A percentile compares a stretch with the other conserved stretches of the same genome.
Conservation (phyloP, 139 green algal genomes). For the Closterium sp. region DNA sequence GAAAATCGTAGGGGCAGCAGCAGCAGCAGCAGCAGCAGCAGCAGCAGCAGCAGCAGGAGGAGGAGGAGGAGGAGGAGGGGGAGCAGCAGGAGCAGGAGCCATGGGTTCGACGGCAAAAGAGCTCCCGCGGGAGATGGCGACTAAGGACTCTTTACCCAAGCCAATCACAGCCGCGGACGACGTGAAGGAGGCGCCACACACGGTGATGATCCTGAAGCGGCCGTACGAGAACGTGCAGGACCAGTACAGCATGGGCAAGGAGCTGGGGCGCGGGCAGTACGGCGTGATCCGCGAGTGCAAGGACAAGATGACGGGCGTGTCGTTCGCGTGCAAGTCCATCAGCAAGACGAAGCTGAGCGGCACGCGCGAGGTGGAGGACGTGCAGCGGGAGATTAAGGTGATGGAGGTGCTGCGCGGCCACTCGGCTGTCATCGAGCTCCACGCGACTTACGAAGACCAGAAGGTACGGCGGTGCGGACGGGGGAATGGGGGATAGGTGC, state of each 20-base stretch:
- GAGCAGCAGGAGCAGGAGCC: neutral
- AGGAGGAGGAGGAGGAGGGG: neutral
- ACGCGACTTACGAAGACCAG: slow-evolving; percentile 6
- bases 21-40: neutral
- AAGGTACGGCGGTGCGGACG: neutral
- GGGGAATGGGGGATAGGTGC: neutral
- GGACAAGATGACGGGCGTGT: slow-evolving; percentile 44
- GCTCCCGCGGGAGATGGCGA: neutral
- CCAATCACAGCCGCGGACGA: neutral
- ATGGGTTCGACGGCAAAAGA: neutral
- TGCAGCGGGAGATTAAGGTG: slow-evolving; percentile 77
- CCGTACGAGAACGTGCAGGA: slow-evolving; percentile 27
- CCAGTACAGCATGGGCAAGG: slow-evolving; percentile 21
- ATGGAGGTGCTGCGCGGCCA: slow-evolving; percentile 5
- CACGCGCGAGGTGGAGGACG: slow-evolving; percentile 86
- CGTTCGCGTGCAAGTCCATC: slow-evolving; percentile 90
- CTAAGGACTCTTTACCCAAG: neutral
- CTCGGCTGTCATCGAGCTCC: neutral
- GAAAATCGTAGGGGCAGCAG: neutral
- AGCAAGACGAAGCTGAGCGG: slow-evolving; percentile 81
- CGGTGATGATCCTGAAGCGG: slow-evolving; percentile 7
- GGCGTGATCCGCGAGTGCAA: slow-evolving; percentile 8
- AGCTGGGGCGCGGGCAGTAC: slow-evolving; percentile 40
- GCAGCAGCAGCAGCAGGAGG: too few relatives aligned
- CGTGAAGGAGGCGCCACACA: slow-evolving; percentile 3